Evolutionary conservation across 2,329 filamentous ascomycete species (phyloP), one percentile per base, ranked within the genome.

Genomic region (Phoma herbarum): DNA sequence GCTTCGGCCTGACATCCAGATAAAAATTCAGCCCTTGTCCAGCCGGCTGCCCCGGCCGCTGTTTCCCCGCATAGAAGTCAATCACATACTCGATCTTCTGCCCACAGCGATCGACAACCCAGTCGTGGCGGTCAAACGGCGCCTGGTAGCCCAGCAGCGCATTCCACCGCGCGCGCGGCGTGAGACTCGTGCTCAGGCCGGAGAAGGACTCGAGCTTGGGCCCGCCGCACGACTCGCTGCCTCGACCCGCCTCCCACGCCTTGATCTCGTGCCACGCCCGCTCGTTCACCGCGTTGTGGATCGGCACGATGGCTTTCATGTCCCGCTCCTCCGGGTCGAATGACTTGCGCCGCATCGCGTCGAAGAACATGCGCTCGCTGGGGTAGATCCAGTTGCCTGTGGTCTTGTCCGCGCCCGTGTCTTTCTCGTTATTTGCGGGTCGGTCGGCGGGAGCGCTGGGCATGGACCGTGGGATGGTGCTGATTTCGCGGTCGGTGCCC

Each of bases 201-300:
- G 88, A 87, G 75, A 99, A 99, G 4, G 88, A 91, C 65, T 93
- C 88, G 42, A 99, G 82, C 60, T 87, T 89, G 0, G 95, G 95
- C 0, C 93, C 93, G 51, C 86, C 89, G 64, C 90, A 88, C 85
- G 85, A 80, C 67, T 90, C 80, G 35, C 81, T 77, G 57, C 85
- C 77, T 79, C 80, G 67, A 0, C 89, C 90, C 42, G 81, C 83
- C 79, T 99, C 95, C 95, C 95, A 99, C 43, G 86, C 82, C 68
- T 91, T 87, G 65, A 99, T 98, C 80, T 98, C 91, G 62, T 86
- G 84, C 95, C 95, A 99, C 0, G 95, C 95, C 41, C 92, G 85
- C 84, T 99, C 95, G 79, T 99, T 99, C 62, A 99, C 95, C 43
- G 95, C 95, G 76, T 99, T 99, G 80, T 99, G 95, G 70, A 98